Evolutionary conservation across 1,284 basidiomycete species (phyloP), one percentile per base, ranked within the genome.

Genomic region (Leccinum subfulvum): DNA sequence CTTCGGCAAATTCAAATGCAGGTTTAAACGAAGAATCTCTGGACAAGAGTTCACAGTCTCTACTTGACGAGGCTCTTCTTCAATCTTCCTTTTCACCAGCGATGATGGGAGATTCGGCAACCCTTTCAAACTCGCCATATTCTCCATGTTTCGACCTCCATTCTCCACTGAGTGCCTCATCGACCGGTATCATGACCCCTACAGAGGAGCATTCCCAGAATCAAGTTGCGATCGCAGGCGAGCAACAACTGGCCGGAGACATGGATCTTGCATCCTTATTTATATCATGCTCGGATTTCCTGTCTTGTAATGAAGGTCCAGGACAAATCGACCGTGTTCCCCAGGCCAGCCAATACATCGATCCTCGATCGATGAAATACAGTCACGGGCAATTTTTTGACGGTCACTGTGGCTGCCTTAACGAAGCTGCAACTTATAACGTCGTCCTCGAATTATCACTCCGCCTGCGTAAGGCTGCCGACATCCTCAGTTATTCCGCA

Each of bases 391-490:
- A 59, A 10, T 55, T 59, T 58, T 51, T 64, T 26, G 68, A 67
- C 26, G 77, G 77, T 8, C 83, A 84, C 58, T 89, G 87, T 63
- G 84, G 83, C 7, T 89, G 87, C 67, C 76, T 88, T 51, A 77
- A 80, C 58, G 84, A 87, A 62, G 66, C 77, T 30, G 69, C 77
- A 33, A 82, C 77, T 66, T 88, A 88, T 68, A 82, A 77, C 60
- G 81, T 80, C 44, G 77, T 87, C 28, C 80, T 88, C 9, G 86
- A 88, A 67, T 76, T 89, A 28, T 88, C 87, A 1, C 75, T 88
- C 33, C 78, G 85, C 59, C 78, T 89, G 33, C 79, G 86, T 35
- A 84, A 81, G 65, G 84, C 85, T 2, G 81, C 82, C 26, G 81
- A 87, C 62, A 77, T 83, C 39, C 81, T 89, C 53, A 76, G 79